Conservation (phyloP, 345 rosid species). For the Eucalyptus sp. region DNA sequence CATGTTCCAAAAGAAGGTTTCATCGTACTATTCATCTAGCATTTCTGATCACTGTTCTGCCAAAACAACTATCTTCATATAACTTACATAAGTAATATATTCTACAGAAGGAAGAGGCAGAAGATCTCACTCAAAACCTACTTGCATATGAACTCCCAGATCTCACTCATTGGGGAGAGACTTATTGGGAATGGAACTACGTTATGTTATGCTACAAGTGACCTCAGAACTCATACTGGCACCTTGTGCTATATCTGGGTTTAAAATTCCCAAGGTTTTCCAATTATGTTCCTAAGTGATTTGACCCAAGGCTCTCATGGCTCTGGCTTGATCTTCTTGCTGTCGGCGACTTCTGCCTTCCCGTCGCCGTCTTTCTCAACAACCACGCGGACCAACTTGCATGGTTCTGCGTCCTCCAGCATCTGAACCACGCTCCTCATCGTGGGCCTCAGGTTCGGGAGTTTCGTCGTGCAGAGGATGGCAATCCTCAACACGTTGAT, state of each 20-base stretch:
- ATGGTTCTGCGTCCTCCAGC: conserved; percentile 6
- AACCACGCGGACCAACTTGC: not conserved
- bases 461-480: not conserved
- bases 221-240: not conserved
- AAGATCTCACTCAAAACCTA: not conserved
- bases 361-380: not conserved
- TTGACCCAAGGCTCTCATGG: not conserved
- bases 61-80: not conserved
- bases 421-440: conserved; percentile 7
- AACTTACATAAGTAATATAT: not conserved
- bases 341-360: not conserved
- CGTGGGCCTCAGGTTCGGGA: conserved; percentile 3
- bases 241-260: not conserved
- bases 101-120: not conserved
- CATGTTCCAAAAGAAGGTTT: not conserved
- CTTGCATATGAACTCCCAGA: not conserved
- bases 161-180: not conserved
- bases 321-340: not conserved
- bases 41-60: not conserved
- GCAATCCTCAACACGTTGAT: conserved; percentile 1
- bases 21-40: not conserved
- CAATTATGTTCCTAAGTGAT: not conserved
- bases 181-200: not conserved
- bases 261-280: not conserved
- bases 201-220: not conserved